These are phyloP conservation scores for Alternaria consortialis DNA, from an alignment of 2,329 filamentous ascomycete genomes.

Conservation along the genomic window DNA sequence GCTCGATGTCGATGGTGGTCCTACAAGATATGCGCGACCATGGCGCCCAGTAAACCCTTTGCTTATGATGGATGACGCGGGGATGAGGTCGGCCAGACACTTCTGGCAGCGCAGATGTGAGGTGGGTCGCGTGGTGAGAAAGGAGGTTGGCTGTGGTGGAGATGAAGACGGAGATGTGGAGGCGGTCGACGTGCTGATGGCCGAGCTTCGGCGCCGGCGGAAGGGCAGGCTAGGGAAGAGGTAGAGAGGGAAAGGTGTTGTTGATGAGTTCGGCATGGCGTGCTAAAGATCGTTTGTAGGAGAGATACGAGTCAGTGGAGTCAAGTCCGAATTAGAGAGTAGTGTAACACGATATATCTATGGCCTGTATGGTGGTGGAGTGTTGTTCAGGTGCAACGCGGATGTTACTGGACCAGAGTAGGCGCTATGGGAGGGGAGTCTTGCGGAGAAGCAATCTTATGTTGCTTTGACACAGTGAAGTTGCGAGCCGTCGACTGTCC, in stretches of 20 bases:
- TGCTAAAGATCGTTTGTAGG: background rate
- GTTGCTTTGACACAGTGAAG: background rate
- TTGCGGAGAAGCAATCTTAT: background rate
- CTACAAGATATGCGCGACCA: conserved; percentile 70
- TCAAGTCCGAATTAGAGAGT: background rate
- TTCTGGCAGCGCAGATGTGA: conserved; percentile 67
- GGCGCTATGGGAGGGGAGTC: background rate
- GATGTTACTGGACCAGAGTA: background rate
- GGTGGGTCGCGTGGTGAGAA: conserved; percentile 47
- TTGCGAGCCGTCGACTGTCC: background rate
- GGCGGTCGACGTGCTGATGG: conserved; percentile 42
- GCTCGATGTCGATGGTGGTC: conserved; percentile 52
- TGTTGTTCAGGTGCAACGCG: background rate
- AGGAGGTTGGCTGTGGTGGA: conserved; percentile 35
- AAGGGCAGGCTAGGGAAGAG: conserved; percentile 49
- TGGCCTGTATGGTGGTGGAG: background rate
- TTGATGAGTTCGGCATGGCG: conserved; percentile 25
- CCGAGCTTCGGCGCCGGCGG: conserved; percentile 55
- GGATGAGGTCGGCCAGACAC: conserved; percentile 67
- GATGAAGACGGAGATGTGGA: conserved; percentile 33
- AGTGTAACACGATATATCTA: background rate
- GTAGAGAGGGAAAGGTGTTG: conserved; percentile 55
- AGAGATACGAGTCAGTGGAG: background rate
- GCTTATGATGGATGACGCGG: conserved; percentile 67
- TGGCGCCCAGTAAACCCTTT: conserved; percentile 73